Evolutionary conservation across 129 eudicot genomes (phyloP).

Genomic region (Helianthus tuberosus): DNA sequence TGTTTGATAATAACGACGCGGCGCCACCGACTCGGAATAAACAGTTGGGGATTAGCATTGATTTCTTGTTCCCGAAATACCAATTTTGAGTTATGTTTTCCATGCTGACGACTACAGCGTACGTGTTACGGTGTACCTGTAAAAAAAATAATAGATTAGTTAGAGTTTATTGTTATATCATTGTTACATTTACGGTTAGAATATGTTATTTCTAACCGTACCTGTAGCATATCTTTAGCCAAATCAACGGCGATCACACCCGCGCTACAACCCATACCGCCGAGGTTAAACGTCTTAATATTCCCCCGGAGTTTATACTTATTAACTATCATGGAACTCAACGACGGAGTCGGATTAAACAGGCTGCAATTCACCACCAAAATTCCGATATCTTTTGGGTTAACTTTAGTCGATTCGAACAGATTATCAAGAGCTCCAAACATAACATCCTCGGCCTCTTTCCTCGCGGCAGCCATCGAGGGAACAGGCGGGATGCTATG

Average conservation of each 20-base stretch:
- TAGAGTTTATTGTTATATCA: no score
- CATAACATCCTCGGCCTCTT: slow-evolving; percentile 60
- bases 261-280: slow-evolving; percentile 79
- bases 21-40: slow-evolving; percentile 61
- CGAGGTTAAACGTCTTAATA: slow-evolving; percentile 48
- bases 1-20: slow-evolving; percentile 52
- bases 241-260: slow-evolving; percentile 67
- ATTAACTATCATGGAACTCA: slow-evolving; percentile 61
- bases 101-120: slow-evolving; percentile 63
- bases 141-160: no score
- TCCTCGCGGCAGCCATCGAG: slow-evolving; percentile 55
- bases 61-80: slow-evolving; percentile 62
- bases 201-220: neutral
- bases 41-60: slow-evolving; percentile 74
- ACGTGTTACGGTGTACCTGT: slow-evolving; percentile 54
- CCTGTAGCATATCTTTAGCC: slow-evolving; percentile 60
- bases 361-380: slow-evolving; percentile 68
- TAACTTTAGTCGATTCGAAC: slow-evolving; percentile 39
- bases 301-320: slow-evolving; percentile 57
- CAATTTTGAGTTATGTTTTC: slow-evolving; percentile 69
- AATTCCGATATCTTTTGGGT: slow-evolving; percentile 59
- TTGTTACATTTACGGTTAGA: no score
- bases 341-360: slow-evolving; percentile 65
- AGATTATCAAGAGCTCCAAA: slow-evolving; percentile 61
- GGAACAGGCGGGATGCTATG: slow-evolving; percentile 59